Evolutionary conservation across 176 grass and related monocot genomes (phyloP).

Genomic region (Lolium rigidum): DNA sequence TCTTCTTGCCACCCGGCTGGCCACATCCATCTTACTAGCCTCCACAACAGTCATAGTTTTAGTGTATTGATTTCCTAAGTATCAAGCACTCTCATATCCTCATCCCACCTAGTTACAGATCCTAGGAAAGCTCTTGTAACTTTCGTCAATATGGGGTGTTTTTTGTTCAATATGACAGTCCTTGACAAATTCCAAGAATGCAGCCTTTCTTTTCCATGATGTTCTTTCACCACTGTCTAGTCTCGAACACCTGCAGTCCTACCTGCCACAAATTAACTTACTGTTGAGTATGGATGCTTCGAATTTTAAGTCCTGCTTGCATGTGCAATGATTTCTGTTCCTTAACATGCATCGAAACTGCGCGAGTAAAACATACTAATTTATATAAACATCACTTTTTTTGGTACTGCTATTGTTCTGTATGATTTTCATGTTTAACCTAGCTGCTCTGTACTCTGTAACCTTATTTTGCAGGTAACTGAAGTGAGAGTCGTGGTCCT

Average conservation of each 20-base stretch:
- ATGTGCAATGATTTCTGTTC: not conserved
- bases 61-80: not conserved
- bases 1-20: too few relatives aligned
- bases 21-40: too few relatives aligned
- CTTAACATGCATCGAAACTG: not conserved
- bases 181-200: not conserved
- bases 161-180: not conserved
- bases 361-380: not conserved
- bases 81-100: not conserved
- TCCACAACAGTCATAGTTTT: too few relatives aligned
- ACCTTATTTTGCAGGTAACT: slow-evolving; percentile 47
- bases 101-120: not conserved
- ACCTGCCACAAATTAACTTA: not conserved
- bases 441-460: not conserved
- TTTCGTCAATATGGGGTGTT: not conserved
- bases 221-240: not conserved
- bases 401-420: not conserved
- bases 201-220: not conserved
- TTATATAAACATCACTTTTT: not conserved
- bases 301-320: not conserved
- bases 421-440: not conserved
- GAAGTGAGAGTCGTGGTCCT: not conserved
- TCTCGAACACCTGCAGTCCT: not conserved
- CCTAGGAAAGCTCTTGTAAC: not conserved
- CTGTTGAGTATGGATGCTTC: not conserved